Base-by-base conservation (phyloP, 2,329 filamentous ascomycete species). In the Diaporthe amygdali region DNA sequence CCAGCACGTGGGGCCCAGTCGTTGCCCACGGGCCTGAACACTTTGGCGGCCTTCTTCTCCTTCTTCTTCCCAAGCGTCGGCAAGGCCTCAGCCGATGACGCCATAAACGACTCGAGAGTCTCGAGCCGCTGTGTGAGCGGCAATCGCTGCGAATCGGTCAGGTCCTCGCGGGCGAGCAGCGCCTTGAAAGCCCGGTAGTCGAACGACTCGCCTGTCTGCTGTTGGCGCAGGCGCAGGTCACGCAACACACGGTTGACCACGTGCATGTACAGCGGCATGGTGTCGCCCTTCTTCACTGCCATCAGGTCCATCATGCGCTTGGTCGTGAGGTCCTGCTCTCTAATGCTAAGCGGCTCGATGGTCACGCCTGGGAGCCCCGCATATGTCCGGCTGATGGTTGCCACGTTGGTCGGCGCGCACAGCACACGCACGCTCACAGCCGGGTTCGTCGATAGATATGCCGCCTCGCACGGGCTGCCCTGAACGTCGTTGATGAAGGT, bases 31-130 rank as follows among this genome's bases (percentile, higher is more conserved):
- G 27, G 14, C 73, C 77, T 75, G 5, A 78, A 76, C 0, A 49
- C 69, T 79, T 79, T 81, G 32, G 78, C 71, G 7, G 76, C 80
- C 7, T 78, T 80, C 17, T 47, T 64, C 30, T 46, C 56, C 27
- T 37, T 59, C 15, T 66, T 66, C 5, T 59, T n/a, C n/a, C n/a
- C n/a, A n/a, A n/a, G 52, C 30, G 25, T 22, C 6, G 5, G 12
- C 8, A 20, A 15, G 3, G 30, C 3, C 9, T n/a, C 75, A 20
- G 80, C 76, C 15, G 70, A 34, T 6, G 74, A 74, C 2, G 79
- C 78, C 78, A 93, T 85, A 78, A 93, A 93, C 17, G 87, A 90
- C 75, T 94, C 89, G 0, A 94, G 82, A 0, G 91, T 84, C 8
- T 89, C 85, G 1, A 94, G 81, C 0, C 92, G 86, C 77, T 91